phyloP scores from a whole-genome alignment of 2,329 filamentous ascomycete species.

The Colletotrichum tropicale region DNA sequence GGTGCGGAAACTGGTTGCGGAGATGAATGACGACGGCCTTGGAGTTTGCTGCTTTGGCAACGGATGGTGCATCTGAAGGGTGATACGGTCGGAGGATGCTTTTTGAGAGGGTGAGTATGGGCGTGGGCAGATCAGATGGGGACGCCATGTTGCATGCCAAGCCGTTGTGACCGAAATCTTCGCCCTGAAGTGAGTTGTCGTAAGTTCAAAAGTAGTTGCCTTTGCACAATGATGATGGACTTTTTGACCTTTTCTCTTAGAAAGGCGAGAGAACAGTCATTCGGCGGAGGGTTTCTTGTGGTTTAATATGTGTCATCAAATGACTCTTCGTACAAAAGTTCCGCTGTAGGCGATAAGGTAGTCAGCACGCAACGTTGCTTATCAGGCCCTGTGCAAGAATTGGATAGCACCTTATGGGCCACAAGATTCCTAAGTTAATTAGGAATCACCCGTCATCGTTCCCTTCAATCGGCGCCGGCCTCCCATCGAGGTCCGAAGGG shows the following conservation, averaged over 20 bases:
- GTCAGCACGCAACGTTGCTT: background rate
- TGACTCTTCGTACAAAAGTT: background rate
- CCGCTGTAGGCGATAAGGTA: background rate
- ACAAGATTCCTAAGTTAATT: background rate
- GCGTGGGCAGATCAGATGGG: background rate
- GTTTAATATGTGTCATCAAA: background rate
- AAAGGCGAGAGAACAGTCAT: background rate
- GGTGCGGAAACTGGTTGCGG: conserved; percentile 49
- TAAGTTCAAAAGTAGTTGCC: rapidly evolving
- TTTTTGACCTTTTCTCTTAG: background rate
- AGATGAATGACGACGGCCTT: conserved; percentile 40
- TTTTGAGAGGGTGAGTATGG: conserved; percentile 4
- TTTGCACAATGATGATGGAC: rapidly evolving
- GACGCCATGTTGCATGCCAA: background rate
- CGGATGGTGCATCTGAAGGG: conserved; percentile 38
- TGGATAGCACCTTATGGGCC: background rate
- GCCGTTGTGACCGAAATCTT: background rate
- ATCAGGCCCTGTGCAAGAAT: background rate
- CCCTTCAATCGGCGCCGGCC: background rate
- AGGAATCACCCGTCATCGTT: background rate
- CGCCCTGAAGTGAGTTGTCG: background rate
- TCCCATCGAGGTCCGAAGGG: background rate
- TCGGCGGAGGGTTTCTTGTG: background rate
- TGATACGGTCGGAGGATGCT: conserved; percentile 44
- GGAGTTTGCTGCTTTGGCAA: conserved; percentile 42